Conservation (phyloP, 1,284 basidiomycete species). For the Apiotrichum gamsii region DNA sequence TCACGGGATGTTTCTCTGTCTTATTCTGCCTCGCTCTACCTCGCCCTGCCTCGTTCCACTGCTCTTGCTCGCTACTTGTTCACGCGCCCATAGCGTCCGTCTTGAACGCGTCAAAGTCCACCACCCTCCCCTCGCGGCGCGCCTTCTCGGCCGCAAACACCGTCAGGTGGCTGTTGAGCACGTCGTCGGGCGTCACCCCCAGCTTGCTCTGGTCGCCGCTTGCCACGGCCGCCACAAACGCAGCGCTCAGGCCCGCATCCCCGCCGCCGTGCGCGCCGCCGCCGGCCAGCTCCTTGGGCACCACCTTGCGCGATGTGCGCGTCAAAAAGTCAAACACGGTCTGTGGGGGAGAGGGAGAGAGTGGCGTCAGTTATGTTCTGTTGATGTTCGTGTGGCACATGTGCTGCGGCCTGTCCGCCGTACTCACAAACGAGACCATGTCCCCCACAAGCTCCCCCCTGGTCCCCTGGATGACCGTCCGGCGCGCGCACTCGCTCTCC, state of each 20-base stretch:
- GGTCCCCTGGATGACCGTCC: slow-evolving; percentile 70
- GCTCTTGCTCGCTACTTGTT: too few species aligned
- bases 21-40: too few species aligned
- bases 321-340: slow-evolving; percentile 69
- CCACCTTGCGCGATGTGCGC: slow-evolving; percentile 48
- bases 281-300: slow-evolving; percentile 52
- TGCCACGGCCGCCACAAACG: slow-evolving; percentile 67
- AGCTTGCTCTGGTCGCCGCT: slow-evolving; percentile 55
- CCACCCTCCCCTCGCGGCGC: slow-evolving; percentile 58
- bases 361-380: too few species aligned
- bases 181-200: slow-evolving; percentile 59
- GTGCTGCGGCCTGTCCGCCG: too few species aligned
- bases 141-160: slow-evolving; percentile 79
- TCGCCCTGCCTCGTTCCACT: too few species aligned
- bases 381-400: too few species aligned
- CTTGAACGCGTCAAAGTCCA: slow-evolving; percentile 51
- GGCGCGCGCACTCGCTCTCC: slow-evolving; percentile 61
- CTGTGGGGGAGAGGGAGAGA: too few species aligned
- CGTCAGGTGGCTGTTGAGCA: slow-evolving; percentile 68
- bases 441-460: slow-evolving; percentile 77
- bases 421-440: slow-evolving; percentile 58
- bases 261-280: slow-evolving; percentile 74
- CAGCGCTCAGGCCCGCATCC: slow-evolving; percentile 62
- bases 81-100: too few species aligned
- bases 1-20: too few species aligned